These are phyloP conservation scores for Knufia fluminis DNA, from an alignment of 2,329 filamentous ascomycete genomes.

Conservation along the genomic window DNA sequence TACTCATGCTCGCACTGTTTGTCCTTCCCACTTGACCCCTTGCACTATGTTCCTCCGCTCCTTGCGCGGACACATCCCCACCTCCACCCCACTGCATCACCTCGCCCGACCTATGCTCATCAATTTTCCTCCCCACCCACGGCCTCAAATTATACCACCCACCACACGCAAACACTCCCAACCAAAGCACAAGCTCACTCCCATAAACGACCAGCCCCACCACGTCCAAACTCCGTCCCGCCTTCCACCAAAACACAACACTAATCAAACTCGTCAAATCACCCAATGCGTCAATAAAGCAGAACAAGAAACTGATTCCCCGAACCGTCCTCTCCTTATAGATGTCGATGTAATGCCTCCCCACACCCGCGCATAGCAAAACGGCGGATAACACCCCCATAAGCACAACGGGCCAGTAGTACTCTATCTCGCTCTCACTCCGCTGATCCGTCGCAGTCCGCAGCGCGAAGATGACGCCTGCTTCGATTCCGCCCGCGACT, in stretches of 20 bases:
- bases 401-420: slow-evolving; percentile 51
- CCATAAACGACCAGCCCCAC: slow-evolving; percentile 60
- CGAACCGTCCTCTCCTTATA: slow-evolving; percentile 56
- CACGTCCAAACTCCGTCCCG: slow-evolving; percentile 38
- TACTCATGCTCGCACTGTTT: slow-evolving; percentile 11
- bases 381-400: slow-evolving; percentile 59
- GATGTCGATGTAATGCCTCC: slow-evolving; percentile 62
- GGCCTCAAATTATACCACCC: slow-evolving; percentile 56
- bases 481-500: slow-evolving; percentile 52
- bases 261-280: slow-evolving; percentile 59
- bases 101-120: slow-evolving; percentile 18
- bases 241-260: slow-evolving; percentile 49
- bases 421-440: slow-evolving; percentile 25
- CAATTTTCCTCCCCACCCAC: slow-evolving; percentile 40
- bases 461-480: slow-evolving; percentile 50
- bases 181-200: slow-evolving; percentile 57
- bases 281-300: slow-evolving; percentile 59
- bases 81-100: neutral
- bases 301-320: slow-evolving; percentile 64
- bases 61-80: neutral
- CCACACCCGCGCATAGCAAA: slow-evolving; percentile 56
- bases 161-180: slow-evolving; percentile 56
- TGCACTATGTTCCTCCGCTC: slow-evolving; percentile 12
- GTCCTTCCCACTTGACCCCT: neutral
- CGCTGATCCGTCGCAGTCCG: slow-evolving; percentile 36